Evolutionary conservation across 164 flowering plant genomes (phyloP).

Genomic region (Vitis labrusca): DNA sequence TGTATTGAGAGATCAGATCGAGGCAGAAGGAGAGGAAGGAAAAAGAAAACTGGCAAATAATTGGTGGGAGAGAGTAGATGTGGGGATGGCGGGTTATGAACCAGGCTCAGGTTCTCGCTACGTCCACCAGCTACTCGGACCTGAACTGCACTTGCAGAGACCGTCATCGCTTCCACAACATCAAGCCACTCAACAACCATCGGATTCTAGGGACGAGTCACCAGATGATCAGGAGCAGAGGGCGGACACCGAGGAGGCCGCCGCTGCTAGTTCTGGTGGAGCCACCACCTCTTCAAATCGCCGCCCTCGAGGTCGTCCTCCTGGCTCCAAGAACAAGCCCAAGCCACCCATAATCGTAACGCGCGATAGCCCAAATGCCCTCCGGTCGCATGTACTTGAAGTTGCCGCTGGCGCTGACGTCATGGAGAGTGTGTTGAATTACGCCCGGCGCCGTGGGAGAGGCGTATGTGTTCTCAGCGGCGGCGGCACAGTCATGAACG

Average conservation of each 20-base stretch:
- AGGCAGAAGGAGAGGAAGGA: not conserved
- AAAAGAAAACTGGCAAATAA: conserved; percentile 38
- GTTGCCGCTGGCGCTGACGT: conserved; percentile 41
- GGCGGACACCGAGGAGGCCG: not conserved
- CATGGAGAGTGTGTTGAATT: conserved; percentile 37
- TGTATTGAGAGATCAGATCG: not conserved
- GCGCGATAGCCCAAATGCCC: conserved; percentile 47
- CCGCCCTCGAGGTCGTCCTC: conserved; percentile 61
- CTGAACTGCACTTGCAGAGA: conserved; percentile 34
- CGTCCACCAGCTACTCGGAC: conserved; percentile 42
- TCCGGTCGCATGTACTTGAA: conserved; percentile 51
- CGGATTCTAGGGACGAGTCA: conserved; percentile 14
- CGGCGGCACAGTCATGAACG: conserved; percentile 40
- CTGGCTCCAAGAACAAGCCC: conserved; percentile 60
- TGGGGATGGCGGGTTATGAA: conserved; percentile 43
- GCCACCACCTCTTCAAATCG: conserved; percentile 19
- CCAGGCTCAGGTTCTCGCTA: conserved; percentile 38
- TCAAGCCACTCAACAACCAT: not conserved
- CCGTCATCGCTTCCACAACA: conserved; percentile 7
- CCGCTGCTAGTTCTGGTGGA: conserved; percentile 20
- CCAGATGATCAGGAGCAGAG: conserved; percentile 21
- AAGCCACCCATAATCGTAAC: conserved; percentile 57
- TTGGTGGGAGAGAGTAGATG: conserved; percentile 54
- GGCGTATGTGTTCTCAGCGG: conserved; percentile 57
- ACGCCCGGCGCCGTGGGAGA: conserved; percentile 44